Conservation (phyloP, 768 basidiomycete species). For the Thelephora ganbajun region DNA sequence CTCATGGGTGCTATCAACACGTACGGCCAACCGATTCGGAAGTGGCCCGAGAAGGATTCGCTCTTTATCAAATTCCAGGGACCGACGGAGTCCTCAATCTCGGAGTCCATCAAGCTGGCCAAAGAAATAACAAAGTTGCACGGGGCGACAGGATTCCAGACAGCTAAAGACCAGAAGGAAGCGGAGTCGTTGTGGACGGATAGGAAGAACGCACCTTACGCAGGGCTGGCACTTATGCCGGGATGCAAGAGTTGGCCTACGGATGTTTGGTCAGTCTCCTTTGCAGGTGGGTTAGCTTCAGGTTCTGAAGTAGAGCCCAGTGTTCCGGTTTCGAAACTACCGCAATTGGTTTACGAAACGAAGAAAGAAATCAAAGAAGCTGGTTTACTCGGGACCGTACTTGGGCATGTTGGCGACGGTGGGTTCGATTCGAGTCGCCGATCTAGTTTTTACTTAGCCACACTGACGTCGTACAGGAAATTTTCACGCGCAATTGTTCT, state of each 20-base stretch:
- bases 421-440: slow-evolving; percentile 14
- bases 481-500: slow-evolving; percentile 26
- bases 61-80: slow-evolving; percentile 87
- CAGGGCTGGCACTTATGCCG: slow-evolving; percentile 40
- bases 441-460: no score
- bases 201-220: slow-evolving; percentile 51
- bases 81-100: slow-evolving; percentile 39
- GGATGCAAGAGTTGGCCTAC: slow-evolving; percentile 53
- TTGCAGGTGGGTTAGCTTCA: background rate
- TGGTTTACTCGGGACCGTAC: slow-evolving; percentile 48
- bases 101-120: slow-evolving; percentile 47
- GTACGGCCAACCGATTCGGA: slow-evolving; percentile 31
- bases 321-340: slow-evolving; percentile 53
- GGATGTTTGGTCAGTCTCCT: slow-evolving; percentile 49
- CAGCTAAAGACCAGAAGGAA: slow-evolving; percentile 50
- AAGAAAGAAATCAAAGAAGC: slow-evolving; percentile 48
- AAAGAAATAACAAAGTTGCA: slow-evolving; percentile 45
- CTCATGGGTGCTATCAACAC: slow-evolving; percentile 53
- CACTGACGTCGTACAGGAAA: slow-evolving; percentile 20
- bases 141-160: slow-evolving; percentile 51
- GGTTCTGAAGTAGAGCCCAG: slow-evolving; percentile 11
- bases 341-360: slow-evolving; percentile 52
- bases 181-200: slow-evolving; percentile 64
- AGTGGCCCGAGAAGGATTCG: slow-evolving; percentile 51
- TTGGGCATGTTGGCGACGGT: slow-evolving; percentile 71